Base-by-base conservation (phyloP, 108 stramenopile species). In the Fragilariopsis cylindrus region DNA sequence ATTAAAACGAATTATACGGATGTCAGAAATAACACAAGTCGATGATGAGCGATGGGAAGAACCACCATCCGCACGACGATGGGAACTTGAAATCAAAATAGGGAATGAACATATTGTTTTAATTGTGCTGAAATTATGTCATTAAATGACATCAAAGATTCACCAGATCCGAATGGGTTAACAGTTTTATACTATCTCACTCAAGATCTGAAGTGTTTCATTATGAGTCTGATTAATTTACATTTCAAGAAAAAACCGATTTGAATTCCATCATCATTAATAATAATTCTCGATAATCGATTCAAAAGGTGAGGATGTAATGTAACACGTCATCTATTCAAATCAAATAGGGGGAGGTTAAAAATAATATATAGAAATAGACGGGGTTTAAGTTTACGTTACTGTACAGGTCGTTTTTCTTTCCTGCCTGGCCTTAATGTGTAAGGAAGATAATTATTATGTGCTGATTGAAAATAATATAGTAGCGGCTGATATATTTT, bases 241-340 rank as follows among this genome's bases (percentile, higher is more conserved):
- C 95, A 97, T 76, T 97, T 97, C 87, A 96, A 95, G 66, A 79
- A 86, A 67, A 88, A 85, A 62, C 91, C 93, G 7, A 89, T 93
- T 56, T 60, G 60, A 4, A 5, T 68, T 52, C 30, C 30, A 30
- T 30, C 30, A 30, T 30, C 30, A 30, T 30, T 30, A 1, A 30
- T 30, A 30, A 30, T 30, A 30, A 30, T 30, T 30, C 30, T 30
- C 30, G 30, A 30, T 30, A 30, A 30, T 30, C 30, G 30, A 30
- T 30, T 30, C 30, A 2, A 30, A 30, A 30, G 30, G 30, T 30
- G 30, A 30, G 30, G 30, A 30, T 30, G 30, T 30, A 30, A 30
- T 30, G 30, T 30, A 30, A 30, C 30, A 30, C 30, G 30, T 30
- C 30, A 30, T 30, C 30, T 30, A 30, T 30, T 30, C 30, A 30